These are phyloP conservation scores for Fusarium torreyae DNA, from an alignment of 2,329 filamentous ascomycete species.

Conservation along the genomic window DNA sequence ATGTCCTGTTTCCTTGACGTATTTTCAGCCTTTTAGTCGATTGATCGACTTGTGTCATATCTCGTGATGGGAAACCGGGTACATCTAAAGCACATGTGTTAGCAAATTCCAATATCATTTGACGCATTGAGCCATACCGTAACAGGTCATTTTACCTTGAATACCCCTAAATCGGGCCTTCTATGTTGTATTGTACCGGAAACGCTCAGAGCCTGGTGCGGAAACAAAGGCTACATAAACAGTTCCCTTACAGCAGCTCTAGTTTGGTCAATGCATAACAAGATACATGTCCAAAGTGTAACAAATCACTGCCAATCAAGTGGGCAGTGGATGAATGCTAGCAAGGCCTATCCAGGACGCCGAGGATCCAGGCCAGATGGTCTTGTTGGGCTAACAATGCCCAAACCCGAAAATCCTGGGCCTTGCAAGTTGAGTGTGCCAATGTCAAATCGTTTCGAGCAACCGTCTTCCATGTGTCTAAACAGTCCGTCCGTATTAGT, in stretches of 20 bases:
- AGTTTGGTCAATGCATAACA: not conserved
- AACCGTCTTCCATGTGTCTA: constrained; percentile 84
- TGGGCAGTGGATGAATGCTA: not conserved
- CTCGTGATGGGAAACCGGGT: too few species aligned
- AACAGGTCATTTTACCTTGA: constrained; percentile 9
- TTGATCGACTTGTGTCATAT: not conserved
- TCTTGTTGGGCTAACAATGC: constrained; percentile 37
- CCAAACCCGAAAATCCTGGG: constrained; percentile 46
- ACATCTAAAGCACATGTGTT: constrained; percentile 3
- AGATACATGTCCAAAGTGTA: not conserved
- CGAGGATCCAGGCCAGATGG: constrained; percentile 37
- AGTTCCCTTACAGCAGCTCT: not conserved
- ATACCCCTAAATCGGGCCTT: not conserved
- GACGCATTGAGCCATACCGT: not conserved
- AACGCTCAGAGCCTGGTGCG: not conserved
- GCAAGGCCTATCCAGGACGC: constrained; percentile 31
- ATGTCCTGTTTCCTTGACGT: not conserved
- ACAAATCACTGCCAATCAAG: not conserved
- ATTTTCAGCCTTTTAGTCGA: not conserved
- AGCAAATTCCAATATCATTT: not conserved
- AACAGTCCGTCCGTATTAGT: constrained; percentile 12
- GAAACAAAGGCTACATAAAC: not conserved
- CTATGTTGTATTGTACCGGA: not conserved
- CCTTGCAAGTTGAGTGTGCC: constrained; percentile 65
- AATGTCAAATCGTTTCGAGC: constrained; percentile 76